Conservation (phyloP, 345 rosid genomes). For the Gossypium turneri region DNA sequence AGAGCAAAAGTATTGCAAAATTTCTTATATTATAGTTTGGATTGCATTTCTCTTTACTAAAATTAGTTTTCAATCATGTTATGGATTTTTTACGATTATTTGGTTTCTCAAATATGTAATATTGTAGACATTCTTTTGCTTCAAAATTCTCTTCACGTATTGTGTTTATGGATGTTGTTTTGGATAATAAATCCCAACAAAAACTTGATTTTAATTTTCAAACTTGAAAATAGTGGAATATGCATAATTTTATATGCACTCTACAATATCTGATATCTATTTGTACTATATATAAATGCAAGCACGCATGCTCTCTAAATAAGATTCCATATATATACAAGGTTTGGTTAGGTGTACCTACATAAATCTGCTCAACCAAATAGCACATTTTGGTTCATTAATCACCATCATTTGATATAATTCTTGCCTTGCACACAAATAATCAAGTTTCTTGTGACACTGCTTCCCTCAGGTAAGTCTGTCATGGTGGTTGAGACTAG, state of each 20-base stretch:
- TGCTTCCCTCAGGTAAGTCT: background rate
- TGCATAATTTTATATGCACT: background rate
- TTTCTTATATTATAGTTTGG: too few relatives aligned
- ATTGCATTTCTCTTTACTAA: too few relatives aligned
- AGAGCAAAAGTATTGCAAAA: too few relatives aligned
- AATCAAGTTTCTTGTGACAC: background rate
- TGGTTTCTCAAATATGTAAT: too few relatives aligned
- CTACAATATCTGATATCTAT: background rate
- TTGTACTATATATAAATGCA: background rate
- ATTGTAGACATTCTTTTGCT: too few relatives aligned
- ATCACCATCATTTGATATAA: background rate
- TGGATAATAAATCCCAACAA: too few relatives aligned
- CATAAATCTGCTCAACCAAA: background rate
- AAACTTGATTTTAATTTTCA: background rate
- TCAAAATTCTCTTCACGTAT: too few relatives aligned
- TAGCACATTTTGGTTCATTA: background rate
- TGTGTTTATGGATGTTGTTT: too few relatives aligned
- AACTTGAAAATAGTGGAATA: background rate
- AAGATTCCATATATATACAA: background rate
- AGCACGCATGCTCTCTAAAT: background rate
- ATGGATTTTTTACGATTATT: too few relatives aligned
- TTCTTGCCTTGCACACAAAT: constrained; percentile 10
- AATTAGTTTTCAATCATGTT: too few relatives aligned
- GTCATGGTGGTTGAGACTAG: background rate
- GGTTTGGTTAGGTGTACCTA: background rate